These are phyloP conservation scores for Lavandula angustifolia DNA, from an alignment of 257 asterid species.

Conservation along the genomic window DNA sequence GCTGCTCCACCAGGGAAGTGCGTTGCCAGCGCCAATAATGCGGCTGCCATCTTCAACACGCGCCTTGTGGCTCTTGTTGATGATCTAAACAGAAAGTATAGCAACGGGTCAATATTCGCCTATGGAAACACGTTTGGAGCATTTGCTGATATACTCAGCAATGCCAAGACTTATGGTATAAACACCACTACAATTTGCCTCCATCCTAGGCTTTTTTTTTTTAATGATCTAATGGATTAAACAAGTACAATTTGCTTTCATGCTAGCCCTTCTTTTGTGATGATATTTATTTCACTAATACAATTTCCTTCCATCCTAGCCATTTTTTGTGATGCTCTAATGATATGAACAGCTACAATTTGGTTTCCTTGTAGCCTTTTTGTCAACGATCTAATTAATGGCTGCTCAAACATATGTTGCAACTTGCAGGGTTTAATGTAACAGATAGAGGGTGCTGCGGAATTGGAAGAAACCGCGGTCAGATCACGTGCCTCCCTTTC, in stretches of 20 bases:
- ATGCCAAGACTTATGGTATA: slow-evolving; percentile 55
- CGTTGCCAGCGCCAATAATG: slow-evolving; percentile 43
- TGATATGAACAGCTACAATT: not conserved
- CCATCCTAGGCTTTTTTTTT: too few relatives aligned
- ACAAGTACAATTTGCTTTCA: not conserved
- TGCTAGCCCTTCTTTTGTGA: too few relatives aligned
- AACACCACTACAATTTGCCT: not conserved
- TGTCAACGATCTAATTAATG: not conserved
- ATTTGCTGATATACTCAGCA: slow-evolving; percentile 48
- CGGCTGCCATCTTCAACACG: slow-evolving; percentile 47
- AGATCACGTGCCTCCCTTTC: slow-evolving; percentile 68
- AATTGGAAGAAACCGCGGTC: slow-evolving; percentile 64
- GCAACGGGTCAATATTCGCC: slow-evolving; percentile 43
- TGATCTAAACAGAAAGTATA: slow-evolving; percentile 44
- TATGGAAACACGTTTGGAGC: slow-evolving; percentile 67
- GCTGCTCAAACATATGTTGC: not conserved
- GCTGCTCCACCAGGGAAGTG: slow-evolving; percentile 56
- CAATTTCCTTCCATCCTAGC: too few relatives aligned
- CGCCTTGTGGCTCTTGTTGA: slow-evolving; percentile 52
- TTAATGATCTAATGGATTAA: too few relatives aligned
- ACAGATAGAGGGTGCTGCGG: slow-evolving; percentile 75
- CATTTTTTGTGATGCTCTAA: too few relatives aligned
- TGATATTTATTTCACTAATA: too few relatives aligned
- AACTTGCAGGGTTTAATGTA: slow-evolving; percentile 54
- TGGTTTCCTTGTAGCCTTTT: not conserved